These are phyloP conservation scores for Arthrobotrys sinensis DNA, from an alignment of 2,329 filamentous ascomycete species.

Conservation along the genomic window DNA sequence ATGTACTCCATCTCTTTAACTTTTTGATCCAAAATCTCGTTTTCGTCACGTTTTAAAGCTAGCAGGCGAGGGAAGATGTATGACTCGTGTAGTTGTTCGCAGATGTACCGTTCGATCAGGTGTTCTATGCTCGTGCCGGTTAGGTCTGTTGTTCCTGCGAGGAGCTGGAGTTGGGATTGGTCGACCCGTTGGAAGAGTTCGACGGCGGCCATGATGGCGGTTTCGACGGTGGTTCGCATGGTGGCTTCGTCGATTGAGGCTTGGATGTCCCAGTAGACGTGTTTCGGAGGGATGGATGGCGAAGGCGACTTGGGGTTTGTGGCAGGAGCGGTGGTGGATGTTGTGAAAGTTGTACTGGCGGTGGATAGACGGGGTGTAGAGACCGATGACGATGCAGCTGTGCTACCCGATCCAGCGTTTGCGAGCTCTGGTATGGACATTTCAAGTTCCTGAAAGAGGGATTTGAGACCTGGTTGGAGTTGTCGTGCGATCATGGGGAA, in stretches of 20 bases:
- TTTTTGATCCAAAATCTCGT: constrained; percentile 88
- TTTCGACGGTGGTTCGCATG: constrained; percentile 90
- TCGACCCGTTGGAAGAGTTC: constrained; percentile 96
- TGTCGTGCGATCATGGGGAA: constrained; percentile 97
- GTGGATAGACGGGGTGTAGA: constrained; percentile 67
- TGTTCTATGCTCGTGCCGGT: constrained; percentile 93
- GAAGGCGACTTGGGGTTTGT: constrained; percentile 67
- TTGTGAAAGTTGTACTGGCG: constrained; percentile 69
- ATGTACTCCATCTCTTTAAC: constrained; percentile 94
- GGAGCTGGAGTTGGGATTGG: constrained; percentile 90
- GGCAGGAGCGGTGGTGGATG: not conserved
- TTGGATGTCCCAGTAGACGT: constrained; percentile 48
- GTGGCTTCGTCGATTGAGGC: constrained; percentile 79
- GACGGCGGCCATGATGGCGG: constrained; percentile 91
- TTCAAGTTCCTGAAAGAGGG: constrained; percentile 90
- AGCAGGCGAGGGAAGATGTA: constrained; percentile 87
- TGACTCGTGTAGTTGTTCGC: constrained; percentile 88
- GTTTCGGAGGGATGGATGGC: constrained; percentile 66
- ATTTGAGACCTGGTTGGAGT: constrained; percentile 93
- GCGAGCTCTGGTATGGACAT: constrained; percentile 64
- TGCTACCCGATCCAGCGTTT: constrained; percentile 11
- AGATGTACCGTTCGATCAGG: constrained; percentile 93
- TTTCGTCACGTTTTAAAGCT: constrained; percentile 82
- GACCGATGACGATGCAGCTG: constrained; percentile 74
- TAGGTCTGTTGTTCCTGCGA: constrained; percentile 92